Evolutionary conservation across 805 yeast genomes (phyloP), one percentile per base, ranked within the genome.

Genomic region (Yamadazyma insecticola): DNA sequence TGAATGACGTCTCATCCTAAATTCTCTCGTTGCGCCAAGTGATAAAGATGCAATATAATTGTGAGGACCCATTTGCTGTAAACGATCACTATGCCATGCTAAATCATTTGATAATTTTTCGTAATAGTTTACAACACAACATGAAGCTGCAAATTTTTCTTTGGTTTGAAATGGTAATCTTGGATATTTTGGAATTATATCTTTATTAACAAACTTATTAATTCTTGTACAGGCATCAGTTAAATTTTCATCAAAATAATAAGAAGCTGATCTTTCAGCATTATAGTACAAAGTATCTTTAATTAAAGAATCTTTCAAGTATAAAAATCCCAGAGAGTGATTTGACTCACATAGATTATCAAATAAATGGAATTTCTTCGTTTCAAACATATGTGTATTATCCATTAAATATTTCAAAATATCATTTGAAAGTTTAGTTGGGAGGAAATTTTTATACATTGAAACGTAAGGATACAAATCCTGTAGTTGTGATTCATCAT

Each of bases 41-140:
- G 85, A 75, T 2, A 82, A 32, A 1, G 89, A 77, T 0, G 79
- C 86, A 28, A 85, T 75, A 22, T 66, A 65, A 4, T 83, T 76
- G 35, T 78, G 72, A 0, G 92, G 89, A 0, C 94, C 95, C 14
- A 82, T 66, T 29, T 76, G 67, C 0, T 86, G 78, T 39, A 84
- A 51, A 35, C 83, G 70, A 51, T 84, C 95, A 2, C 88, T 77
- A 50, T 84, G 94, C 75, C 79, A 82, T 29, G 81, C 87, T 19
- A 83, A 65, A 37, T 75, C 63, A 37, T 72, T 72, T 4, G 60
- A 54, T 6, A 70, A 63, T 4, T 59, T 55, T 5, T 67, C 70
- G 51, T 76, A 84, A 32, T 61, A 56, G 43, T 83, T 83, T 13
- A 73, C 71, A 4, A 81, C 64, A 14, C 77, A 74, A 9, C 72